Conservation (phyloP, 2,329 filamentous ascomycete genomes). For the Verticillium klebahnii region DNA sequence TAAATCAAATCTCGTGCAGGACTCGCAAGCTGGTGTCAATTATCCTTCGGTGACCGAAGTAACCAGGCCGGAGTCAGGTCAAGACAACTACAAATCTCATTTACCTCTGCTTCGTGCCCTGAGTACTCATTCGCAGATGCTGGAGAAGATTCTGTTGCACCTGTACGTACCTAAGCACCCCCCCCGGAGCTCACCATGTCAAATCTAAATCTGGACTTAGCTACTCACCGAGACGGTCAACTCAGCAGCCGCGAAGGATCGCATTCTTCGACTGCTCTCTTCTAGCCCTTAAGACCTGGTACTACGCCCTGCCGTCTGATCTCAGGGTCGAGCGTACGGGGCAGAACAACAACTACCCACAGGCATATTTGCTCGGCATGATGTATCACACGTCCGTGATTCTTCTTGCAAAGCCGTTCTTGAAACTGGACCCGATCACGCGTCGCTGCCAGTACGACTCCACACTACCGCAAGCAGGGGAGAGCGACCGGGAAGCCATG, state of each 20-base stretch:
- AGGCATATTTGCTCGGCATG: constrained; percentile 27
- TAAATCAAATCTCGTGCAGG: constrained; percentile 11
- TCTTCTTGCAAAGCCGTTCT: constrained; percentile 24
- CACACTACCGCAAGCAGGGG: neutral
- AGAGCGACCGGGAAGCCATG: neutral
- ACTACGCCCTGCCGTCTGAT: constrained; percentile 25
- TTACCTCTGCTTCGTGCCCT: constrained; percentile 18
- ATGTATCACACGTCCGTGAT: constrained; percentile 27
- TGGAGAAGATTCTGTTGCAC: constrained; percentile 23
- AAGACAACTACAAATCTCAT: neutral
- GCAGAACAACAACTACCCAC: constrained; percentile 16
- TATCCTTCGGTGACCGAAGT: constrained; percentile 12
- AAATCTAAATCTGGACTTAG: neutral
- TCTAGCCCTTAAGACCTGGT: constrained; percentile 27
- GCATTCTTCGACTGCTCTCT: constrained; percentile 24
- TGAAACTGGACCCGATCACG: neutral
- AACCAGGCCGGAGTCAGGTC: neutral
- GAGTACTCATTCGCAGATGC: constrained; percentile 21
- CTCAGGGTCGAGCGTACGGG: constrained; percentile 21
- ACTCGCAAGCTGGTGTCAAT: constrained; percentile 24
- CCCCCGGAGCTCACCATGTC: constrained; percentile 17
- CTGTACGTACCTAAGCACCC: constrained; percentile 16
- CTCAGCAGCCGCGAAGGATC: constrained; percentile 13
- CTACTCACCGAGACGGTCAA: constrained; percentile 16
- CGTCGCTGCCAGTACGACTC: neutral